Conservation (phyloP, 2,329 filamentous ascomycete species). For the Diatrype stigma region DNA sequence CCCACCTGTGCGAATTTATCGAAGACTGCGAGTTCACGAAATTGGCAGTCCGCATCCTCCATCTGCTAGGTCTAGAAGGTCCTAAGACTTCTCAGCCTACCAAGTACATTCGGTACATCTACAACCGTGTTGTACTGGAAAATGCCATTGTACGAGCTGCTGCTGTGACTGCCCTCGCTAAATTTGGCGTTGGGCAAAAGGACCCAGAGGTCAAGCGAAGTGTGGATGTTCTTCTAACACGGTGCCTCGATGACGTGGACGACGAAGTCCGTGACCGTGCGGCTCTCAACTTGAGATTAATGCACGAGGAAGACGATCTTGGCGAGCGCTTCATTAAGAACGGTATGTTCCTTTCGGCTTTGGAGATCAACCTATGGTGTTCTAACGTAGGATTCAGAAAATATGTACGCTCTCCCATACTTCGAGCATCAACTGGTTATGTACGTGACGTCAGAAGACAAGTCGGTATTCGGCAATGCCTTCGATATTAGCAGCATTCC, state of each 20-base stretch:
- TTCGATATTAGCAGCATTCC: conserved; percentile 92
- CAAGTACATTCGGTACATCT: conserved; percentile 99
- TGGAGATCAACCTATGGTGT: neutral
- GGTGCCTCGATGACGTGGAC: conserved; percentile 94
- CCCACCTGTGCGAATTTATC: conserved; percentile 97
- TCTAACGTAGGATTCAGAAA: conserved; percentile 56
- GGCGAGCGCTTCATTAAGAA: conserved; percentile 90
- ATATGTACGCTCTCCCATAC: conserved; percentile 88
- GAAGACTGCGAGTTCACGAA: conserved; percentile 99
- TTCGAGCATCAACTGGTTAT: conserved; percentile 97
- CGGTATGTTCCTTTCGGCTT: conserved; percentile 47
- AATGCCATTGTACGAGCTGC: conserved; percentile 94
- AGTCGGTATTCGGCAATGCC: conserved; percentile 74
- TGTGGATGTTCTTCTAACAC: conserved; percentile 84
- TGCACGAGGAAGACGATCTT: conserved; percentile 86
- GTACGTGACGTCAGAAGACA: conserved; percentile 92
- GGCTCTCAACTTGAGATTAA: conserved; percentile 84
- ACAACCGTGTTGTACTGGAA: conserved; percentile 95
- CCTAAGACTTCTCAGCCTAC: conserved; percentile 94
- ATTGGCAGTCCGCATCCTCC: conserved; percentile 88
- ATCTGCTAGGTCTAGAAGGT: conserved; percentile 89
- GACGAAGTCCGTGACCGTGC: conserved; percentile 97
- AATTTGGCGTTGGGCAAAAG: conserved; percentile 95
- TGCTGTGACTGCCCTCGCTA: conserved; percentile 90
- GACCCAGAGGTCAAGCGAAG: conserved; percentile 96